These are phyloP conservation scores for Trichaptum fuscoviolaceum DNA, from an alignment of 768 basidiomycete genomes.

Conservation along the genomic window DNA sequence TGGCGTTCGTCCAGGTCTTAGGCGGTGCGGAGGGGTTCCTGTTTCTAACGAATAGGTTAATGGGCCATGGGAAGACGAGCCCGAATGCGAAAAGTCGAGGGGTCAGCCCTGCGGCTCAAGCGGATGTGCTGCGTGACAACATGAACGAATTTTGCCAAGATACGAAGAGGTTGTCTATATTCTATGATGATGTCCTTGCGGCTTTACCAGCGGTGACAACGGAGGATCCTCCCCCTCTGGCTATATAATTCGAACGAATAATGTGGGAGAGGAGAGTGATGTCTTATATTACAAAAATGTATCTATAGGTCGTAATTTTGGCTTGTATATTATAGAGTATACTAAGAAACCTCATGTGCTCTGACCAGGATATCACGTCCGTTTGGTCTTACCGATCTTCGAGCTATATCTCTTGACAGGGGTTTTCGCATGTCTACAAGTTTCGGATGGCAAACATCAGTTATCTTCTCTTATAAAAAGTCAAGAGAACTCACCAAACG, in stretches of 20 bases:
- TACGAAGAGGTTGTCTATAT: slow-evolving; percentile 42
- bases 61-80: slow-evolving; percentile 65
- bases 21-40: slow-evolving; percentile 76
- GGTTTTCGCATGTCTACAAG: slow-evolving; percentile 40
- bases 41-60: slow-evolving; percentile 85
- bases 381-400: slow-evolving; percentile 29
- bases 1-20: slow-evolving; percentile 85
- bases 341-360: slow-evolving; percentile 32
- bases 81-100: slow-evolving; percentile 23
- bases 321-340: not conserved
- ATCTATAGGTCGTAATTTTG: slow-evolving; percentile 1
- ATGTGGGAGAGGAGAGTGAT: slow-evolving; percentile 24
- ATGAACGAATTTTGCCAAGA: slow-evolving; percentile 66
- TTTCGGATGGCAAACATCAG: not conserved
- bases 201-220: slow-evolving; percentile 35
- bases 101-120: slow-evolving; percentile 41
- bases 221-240: slow-evolving; percentile 54
- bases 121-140: slow-evolving; percentile 55
- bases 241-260: slow-evolving; percentile 22
- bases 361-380: slow-evolving; percentile 32
- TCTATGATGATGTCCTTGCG: slow-evolving; percentile 72
- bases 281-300: slow-evolving; percentile 26
- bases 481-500: slow-evolving; percentile 62
- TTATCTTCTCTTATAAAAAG: slow-evolving; percentile 21
- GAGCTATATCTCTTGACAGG: slow-evolving; percentile 29